Evolutionary conservation across 352 stramenopile genomes (phyloP), one percentile per base, ranked within the genome.

Genomic region (Pythium sp.): DNA sequence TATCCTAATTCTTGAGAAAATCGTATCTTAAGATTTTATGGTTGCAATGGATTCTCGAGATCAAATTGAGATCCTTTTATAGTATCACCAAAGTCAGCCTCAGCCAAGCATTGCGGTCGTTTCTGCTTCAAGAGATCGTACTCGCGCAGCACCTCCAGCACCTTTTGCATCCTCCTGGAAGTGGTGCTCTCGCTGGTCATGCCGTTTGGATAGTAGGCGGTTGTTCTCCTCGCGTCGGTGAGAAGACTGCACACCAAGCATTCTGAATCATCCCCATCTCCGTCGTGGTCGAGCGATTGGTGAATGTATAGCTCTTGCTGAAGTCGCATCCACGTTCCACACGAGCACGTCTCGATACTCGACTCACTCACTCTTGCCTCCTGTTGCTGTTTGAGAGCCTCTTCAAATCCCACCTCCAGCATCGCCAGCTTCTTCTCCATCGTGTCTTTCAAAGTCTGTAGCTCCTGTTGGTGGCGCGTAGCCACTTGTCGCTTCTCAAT

Each of bases 361-460:
- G 41, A 20, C 41, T 49, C 18, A 11, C 24, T 38, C 15, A 14
- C 43, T 65, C 11, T 34, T n/a, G 18, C 20, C n/a, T 59, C 32
- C 30, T 47, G 36, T 20, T 62, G 51, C 49, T 62, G 36, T 12
- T 55, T 26, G 3, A 71, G 30, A 24, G 49, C 74, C 32, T 80
- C 58, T 18, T 72, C 51, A 68, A 88, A 74, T 0, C 73, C 82
- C 9, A 54, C 63, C 36, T 88, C 74, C 0, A 91, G 67, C 82
- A 91, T 91, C 9, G 73, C 61, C 12, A 87, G 54, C 54, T 89
- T 89, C 60, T 91, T 88, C 2, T 74, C 59, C 2, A 68, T 67
- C 4, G 67, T 59, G 41, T 75, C 64, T 3, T 76, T 62, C 4
- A 85, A 28, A 1, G 67, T 41, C 18, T 67, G 26, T 1, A 74